phyloP scores from a whole-genome alignment of 2,329 filamentous ascomycete genomes.

The Claviceps quebecensis region DNA sequence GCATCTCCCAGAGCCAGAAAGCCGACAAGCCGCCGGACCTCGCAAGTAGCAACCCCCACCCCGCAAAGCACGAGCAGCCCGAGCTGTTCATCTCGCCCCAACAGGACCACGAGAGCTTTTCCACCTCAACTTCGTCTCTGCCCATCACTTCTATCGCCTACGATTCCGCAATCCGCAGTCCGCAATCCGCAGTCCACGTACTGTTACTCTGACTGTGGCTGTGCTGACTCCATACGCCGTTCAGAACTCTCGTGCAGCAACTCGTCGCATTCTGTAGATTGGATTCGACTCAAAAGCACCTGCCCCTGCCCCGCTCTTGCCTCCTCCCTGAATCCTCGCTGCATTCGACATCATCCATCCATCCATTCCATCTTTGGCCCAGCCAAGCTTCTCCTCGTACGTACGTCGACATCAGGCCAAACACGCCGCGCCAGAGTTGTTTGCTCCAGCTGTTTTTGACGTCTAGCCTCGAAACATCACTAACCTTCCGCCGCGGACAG shows the following conservation, averaged over 20 bases:
- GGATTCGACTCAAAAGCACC: background rate
- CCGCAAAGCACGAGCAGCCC: background rate
- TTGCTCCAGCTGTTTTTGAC: background rate
- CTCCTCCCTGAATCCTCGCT: background rate
- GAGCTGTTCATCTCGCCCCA: slow-evolving; percentile 1
- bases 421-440: background rate
- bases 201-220: background rate
- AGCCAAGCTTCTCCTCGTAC: background rate
- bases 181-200: background rate
- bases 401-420: background rate
- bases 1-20: background rate
- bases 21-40: background rate
- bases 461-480: background rate
- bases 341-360: no score
- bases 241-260: background rate
- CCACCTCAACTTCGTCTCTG: background rate
- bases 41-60: background rate
- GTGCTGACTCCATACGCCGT: background rate
- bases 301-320: slow-evolving; percentile 5
- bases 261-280: background rate
- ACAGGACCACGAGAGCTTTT: background rate
- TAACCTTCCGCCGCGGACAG: background rate
- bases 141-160: background rate
- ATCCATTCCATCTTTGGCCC: background rate
- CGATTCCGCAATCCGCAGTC: no score